A percentile compares a stretch with the other conserved stretches of the same genome.
Evolutionary conservation across 2,329 filamentous ascomycete genomes (phyloP).

Genomic region (Trichoderma atrobrunneum): DNA sequence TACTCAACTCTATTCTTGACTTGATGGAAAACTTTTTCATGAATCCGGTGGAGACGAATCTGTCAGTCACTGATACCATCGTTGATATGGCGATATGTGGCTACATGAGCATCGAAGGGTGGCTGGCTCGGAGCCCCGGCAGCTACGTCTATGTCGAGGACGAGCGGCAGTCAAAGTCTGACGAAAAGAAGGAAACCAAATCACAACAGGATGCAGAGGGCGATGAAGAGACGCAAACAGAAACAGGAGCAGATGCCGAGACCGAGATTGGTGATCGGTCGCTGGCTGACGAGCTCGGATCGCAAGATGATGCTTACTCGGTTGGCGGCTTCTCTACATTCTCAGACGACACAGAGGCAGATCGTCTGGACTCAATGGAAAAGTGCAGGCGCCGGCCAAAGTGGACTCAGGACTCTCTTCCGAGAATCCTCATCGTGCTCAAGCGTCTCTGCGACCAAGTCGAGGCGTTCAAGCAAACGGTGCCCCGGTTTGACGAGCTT

Average conservation of each 20-base stretch:
- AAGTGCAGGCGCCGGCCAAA: slow-evolving; percentile 52
- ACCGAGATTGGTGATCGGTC: background rate
- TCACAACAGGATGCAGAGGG: slow-evolving; percentile 1
- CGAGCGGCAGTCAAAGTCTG: slow-evolving; percentile 15
- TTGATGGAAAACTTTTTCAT: slow-evolving; percentile 78
- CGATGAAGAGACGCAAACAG: slow-evolving; percentile 11
- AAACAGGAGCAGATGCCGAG: slow-evolving; percentile 12
- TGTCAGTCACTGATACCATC: slow-evolving; percentile 80
- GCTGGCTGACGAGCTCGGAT: slow-evolving; percentile 15
- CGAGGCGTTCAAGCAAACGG: slow-evolving; percentile 56
- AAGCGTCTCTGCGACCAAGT: slow-evolving; percentile 62
- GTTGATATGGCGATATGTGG: slow-evolving; percentile 81
- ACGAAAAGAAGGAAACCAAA: background rate
- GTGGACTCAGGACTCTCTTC: slow-evolving; percentile 50
- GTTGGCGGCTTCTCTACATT: slow-evolving; percentile 5
- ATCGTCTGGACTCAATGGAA: slow-evolving; percentile 46
- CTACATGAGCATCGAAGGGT: slow-evolving; percentile 82
- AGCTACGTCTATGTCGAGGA: slow-evolving; percentile 51
- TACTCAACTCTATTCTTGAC: slow-evolving; percentile 64
- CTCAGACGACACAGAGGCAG: slow-evolving; percentile 25
- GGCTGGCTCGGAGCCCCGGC: slow-evolving; percentile 74
- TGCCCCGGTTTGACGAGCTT: slow-evolving; percentile 71
- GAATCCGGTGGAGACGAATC: slow-evolving; percentile 87
- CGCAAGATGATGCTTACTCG: background rate
- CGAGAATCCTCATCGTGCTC: slow-evolving; percentile 56